A percentile compares a stretch with the other conserved stretches of the same genome.
Evolutionary conservation across 306 rosid genomes (phyloP).

Genomic region (Phaseolus lunatus): DNA sequence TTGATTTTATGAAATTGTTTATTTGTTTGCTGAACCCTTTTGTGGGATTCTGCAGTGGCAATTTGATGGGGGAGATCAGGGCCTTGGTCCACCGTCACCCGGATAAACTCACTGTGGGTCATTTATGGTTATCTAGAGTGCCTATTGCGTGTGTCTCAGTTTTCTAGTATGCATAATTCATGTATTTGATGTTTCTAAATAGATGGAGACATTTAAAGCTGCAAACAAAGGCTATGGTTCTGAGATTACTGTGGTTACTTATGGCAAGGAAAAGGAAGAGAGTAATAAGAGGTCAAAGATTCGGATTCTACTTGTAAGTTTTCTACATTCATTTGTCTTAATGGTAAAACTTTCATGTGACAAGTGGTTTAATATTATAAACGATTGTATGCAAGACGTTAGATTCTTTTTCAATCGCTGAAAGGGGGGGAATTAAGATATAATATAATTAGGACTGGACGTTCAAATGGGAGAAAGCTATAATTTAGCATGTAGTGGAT

Average conservation of each 20-base stretch:
- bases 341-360: slow-evolving; percentile 4
- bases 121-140: slow-evolving; percentile 34
- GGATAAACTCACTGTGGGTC: slow-evolving; percentile 74
- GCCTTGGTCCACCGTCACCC: slow-evolving; percentile 88
- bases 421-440: slow-evolving; percentile 1
- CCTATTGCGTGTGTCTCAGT: slow-evolving; percentile 23
- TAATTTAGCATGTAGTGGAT: slow-evolving; percentile 57
- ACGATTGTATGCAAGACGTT: slow-evolving; percentile 14
- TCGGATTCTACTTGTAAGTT: slow-evolving; percentile 93
- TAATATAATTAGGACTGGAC: slow-evolving; percentile 6
- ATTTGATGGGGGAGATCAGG: slow-evolving; percentile 79
- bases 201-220: slow-evolving; percentile 76
- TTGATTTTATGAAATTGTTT: slow-evolving; percentile 3
- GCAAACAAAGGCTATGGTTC: slow-evolving; percentile 81
- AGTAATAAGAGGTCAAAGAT: slow-evolving; percentile 64
- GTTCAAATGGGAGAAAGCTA: slow-evolving; percentile 37
- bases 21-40: slow-evolving; percentile 40
- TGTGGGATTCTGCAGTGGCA: slow-evolving; percentile 65
- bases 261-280: slow-evolving; percentile 61
- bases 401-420: slow-evolving; percentile 14
- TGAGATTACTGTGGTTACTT: slow-evolving; percentile 78
- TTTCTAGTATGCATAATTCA: slow-evolving; percentile 43
- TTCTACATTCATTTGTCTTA: slow-evolving; percentile 24
- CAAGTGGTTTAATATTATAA: slow-evolving; percentile 3
- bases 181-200: slow-evolving; percentile 41